Percentiles rank a stretch among this genome's conserved stretches.
These are phyloP conservation scores for Climacium dendroides DNA, from an alignment of 225 moss, liverwort and hornwort genomes.

Conservation along the genomic window DNA sequence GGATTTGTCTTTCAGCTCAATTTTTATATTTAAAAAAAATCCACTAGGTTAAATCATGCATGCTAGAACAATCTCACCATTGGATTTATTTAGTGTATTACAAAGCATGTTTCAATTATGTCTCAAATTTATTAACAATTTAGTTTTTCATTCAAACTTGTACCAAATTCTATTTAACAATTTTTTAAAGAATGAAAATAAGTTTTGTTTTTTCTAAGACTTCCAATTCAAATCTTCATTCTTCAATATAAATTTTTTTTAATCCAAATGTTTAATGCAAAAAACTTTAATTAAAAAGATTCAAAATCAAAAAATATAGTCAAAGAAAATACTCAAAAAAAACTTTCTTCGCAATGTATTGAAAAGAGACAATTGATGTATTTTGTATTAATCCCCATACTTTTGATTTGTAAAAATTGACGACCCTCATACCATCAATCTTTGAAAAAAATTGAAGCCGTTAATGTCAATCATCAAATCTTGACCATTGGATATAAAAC, in stretches of 20 bases:
- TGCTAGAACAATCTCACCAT: not conserved
- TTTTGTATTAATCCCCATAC: too few relatives aligned
- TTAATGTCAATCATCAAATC: too few relatives aligned
- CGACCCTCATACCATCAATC: too few relatives aligned
- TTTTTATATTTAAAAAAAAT: not conserved
- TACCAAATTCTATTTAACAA: not conserved
- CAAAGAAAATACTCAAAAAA: not conserved
- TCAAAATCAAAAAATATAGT: not conserved
- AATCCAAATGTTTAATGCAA: not conserved
- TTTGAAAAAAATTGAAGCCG: too few relatives aligned
- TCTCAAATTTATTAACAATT: not conserved
- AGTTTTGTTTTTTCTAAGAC: not conserved
- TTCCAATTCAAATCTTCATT: not conserved
- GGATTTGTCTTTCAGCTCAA: too few relatives aligned
- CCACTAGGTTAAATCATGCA: not conserved
- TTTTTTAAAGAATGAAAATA: not conserved
- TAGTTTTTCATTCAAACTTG: not conserved
- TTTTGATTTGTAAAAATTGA: too few relatives aligned
- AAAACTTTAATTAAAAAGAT: rapidly evolving
- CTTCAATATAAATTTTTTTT: not conserved
- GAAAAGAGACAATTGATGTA: too few relatives aligned
- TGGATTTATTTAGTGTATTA: not conserved
- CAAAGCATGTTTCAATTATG: not conserved
- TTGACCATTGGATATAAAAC: too few relatives aligned
- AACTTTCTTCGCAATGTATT: too few relatives aligned